Base-by-base conservation (phyloP, 768 basidiomycete genomes). In the Sarcodon sp. region DNA sequence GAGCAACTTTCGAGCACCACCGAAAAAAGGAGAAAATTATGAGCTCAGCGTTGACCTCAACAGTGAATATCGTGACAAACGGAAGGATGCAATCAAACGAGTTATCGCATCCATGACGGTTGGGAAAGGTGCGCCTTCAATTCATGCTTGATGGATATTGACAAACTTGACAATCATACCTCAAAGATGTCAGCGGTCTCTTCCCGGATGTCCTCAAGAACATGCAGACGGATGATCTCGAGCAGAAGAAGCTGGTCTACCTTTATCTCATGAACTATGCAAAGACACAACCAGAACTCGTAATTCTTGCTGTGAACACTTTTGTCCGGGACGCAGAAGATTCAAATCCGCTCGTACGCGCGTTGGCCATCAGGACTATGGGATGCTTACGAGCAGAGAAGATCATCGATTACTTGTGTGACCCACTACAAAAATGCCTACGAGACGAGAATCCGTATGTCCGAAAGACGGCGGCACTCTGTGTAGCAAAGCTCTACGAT, bases 241-340 rank as follows among this genome's bases (percentile, higher is more conserved):
- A 99, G 65, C 96, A 98, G 69, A 99, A 98, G 79, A 98, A 99
- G 67, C 85, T 99, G 33, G 96, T 98, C n/a, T 98, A 96, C 59
- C 77, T 96, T 18, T 97, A 97, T 65, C 80, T 99, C 50, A 97
- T 98, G 87, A 99, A 99, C 70, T 99, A 98, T 55, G 94, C 94
- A 33, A 96, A 96, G 62, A 93, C 94, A 0, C 96, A 99, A 60
- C 96, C 96, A 0, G 96, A 99, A 61, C 87, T 98, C 52, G 93
- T 97, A 66, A 98, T 99, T 60, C 76, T 99, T 43, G 96, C 96
- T 31, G 96, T 99, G 51, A 99, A 98, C 61, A 99, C 94, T 7
- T 97, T 99, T 61, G 96, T 99, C 53, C 80, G 96, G 72, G 96
- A 99, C 64, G 83, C 91, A 0, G 91, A 93, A 54, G 96, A 98